Base-by-base conservation (phyloP, 2,329 filamentous ascomycete genomes). In the Fusarium hostae region DNA sequence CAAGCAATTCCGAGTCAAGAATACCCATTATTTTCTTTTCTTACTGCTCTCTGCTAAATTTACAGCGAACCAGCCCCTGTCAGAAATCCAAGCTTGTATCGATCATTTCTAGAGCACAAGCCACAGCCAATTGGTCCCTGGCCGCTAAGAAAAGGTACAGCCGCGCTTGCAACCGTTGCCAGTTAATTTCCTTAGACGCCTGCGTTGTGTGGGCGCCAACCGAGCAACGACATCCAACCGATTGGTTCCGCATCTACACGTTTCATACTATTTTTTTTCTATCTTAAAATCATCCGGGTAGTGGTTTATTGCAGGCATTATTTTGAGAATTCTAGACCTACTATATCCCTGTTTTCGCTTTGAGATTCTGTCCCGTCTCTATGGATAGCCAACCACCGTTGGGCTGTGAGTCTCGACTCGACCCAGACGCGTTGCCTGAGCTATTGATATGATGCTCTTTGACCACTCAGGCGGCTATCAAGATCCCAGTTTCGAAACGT, bases 121-220 rank as follows among this genome's bases (percentile, higher is more conserved):
- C 58, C 59, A 61, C 52, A 56, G 69, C 73, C 73, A 73, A 75
- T 75, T 71, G 73, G 58, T 37, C 39, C 30, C n/a, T 39, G 28
- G 44, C 59, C 41, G 45, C 61, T 20, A 56, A 43, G 50, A 41
- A 40, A 39, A 54, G 55, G 57, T 41, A 68, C 35, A 45, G 60
- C 73, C 73, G 73, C 73, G 73, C 73, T 76, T 76, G 71, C 61
- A 70, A 71, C 59, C 52, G 47, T 35, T 37, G 48, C 66, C 67
- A 64, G 59, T 57, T 43, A 69, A 72, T 70, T 74, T 72, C 66
- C 50, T 70, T 71, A 74, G 71, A 72, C 73, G 73, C 73, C 66
- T 59, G 44, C 30, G 30, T 48, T 28, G 24, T 60, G 55, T 48
- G 52, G 60, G 66, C 71, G 71, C 73, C 65, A 71, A 59, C 69